A percentile compares a stretch with the other conserved stretches of the same genome.
phyloP scores from a whole-genome alignment of 73 alveolate species.

The Stentor coeruleus region DNA sequence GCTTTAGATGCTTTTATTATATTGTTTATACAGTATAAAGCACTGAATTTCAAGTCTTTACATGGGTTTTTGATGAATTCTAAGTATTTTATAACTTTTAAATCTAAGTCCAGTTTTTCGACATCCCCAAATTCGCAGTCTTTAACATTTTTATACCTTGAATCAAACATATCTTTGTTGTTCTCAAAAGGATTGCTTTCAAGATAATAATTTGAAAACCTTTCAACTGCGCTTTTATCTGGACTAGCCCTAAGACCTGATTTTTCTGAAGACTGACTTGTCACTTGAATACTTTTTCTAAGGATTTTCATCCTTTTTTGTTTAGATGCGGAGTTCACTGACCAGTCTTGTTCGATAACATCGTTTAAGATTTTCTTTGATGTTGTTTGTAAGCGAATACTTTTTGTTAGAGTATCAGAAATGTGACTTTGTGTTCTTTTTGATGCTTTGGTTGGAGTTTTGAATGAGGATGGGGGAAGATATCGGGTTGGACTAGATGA shows the following conservation, averaged over 20 bases:
- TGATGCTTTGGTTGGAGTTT: neutral
- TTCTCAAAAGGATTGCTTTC: neutral
- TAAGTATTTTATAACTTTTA: too few relatives aligned
- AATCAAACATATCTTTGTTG: neutral
- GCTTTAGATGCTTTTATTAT: neutral
- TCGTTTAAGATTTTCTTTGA: neutral
- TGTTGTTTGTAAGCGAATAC: neutral
- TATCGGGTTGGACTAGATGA: too few relatives aligned
- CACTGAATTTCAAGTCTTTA: neutral
- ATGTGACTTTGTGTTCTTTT: neutral
- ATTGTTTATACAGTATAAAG: neutral
- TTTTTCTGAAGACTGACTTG: neutral
- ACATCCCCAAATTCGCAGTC: neutral
- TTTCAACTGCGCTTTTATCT: neutral
- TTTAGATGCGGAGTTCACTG: neutral
- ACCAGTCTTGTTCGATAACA: neutral
- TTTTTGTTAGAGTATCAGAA: neutral
- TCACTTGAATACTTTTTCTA: too few relatives aligned
- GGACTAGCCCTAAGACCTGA: neutral
- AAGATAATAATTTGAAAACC: neutral
- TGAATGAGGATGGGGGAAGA: too few relatives aligned
- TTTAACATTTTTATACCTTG: neutral
- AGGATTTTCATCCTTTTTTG: too few relatives aligned
- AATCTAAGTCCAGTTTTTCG: neutral
- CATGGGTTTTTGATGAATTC: neutral